Conservation (phyloP, 257 asterid genomes). For the Rauvolfia tetraphylla region DNA sequence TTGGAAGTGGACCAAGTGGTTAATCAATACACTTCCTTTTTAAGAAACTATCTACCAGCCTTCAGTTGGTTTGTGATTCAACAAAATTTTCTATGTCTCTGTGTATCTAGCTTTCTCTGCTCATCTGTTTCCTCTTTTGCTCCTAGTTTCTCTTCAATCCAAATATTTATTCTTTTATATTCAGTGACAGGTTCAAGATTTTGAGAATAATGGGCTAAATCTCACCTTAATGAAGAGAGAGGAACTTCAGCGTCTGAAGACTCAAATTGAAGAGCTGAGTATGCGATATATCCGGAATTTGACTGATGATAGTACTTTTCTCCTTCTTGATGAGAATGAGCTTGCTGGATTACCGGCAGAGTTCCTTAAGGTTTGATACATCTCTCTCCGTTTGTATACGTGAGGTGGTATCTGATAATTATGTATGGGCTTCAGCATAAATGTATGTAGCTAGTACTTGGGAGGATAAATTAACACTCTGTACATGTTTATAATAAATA, state of each 20-base stretch:
- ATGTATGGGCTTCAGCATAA: not conserved
- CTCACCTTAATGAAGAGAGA: slow-evolving; percentile 81
- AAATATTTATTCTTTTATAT: slow-evolving; percentile 39
- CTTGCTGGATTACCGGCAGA: slow-evolving; percentile 80
- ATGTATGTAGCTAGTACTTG: not conserved
- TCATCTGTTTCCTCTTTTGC: slow-evolving; percentile 8
- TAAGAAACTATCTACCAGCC: not conserved
- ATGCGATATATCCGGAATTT: slow-evolving; percentile 70
- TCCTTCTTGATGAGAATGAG: slow-evolving; percentile 62
- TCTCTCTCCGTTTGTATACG: slow-evolving; percentile 6
- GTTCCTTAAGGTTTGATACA: slow-evolving; percentile 60
- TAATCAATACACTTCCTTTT: not conserved
- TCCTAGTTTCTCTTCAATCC: slow-evolving; percentile 7
- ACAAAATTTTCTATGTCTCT: slow-evolving; percentile 11
- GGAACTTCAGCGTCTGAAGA: slow-evolving; percentile 72
- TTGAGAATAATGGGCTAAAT: slow-evolving; percentile 85
- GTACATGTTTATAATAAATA: not conserved
- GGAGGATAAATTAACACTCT: not conserved
- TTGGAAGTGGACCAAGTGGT: slow-evolving; percentile 1
- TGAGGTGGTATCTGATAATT: not conserved
- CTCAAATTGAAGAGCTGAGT: slow-evolving; percentile 77
- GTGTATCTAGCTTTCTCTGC: slow-evolving; percentile 13
- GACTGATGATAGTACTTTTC: slow-evolving; percentile 61
- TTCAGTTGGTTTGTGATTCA: not conserved
- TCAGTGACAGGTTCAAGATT: slow-evolving; percentile 97